phyloP scores from a whole-genome alignment of 2,329 filamentous ascomycete genomes.

The Lachnellula willkommii region DNA sequence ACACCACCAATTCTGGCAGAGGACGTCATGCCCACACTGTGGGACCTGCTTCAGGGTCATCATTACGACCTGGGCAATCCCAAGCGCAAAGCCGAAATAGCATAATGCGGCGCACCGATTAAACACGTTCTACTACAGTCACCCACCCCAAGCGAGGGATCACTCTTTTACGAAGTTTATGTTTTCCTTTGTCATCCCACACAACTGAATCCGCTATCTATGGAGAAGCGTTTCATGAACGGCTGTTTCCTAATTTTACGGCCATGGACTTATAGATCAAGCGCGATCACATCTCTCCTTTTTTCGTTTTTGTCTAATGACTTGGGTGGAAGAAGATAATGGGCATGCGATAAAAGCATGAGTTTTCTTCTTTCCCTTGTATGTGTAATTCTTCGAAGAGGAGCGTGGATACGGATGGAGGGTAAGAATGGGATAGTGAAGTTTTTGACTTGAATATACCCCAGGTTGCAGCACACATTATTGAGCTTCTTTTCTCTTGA shows the following conservation, averaged over 20 bases:
- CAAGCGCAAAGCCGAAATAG: slow-evolving; percentile 16
- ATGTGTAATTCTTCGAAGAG: background rate
- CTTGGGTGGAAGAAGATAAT: background rate
- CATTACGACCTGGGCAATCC: background rate
- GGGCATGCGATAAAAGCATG: background rate
- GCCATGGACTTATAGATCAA: background rate
- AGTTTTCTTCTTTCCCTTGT: background rate
- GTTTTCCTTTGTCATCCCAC: slow-evolving; percentile 14
- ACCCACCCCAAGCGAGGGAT: slow-evolving; percentile 7
- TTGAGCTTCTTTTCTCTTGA: background rate
- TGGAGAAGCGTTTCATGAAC: background rate
- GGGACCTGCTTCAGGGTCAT: background rate
- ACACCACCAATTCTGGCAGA: slow-evolving; percentile 42
- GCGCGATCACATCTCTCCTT: background rate
- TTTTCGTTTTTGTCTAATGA: background rate
- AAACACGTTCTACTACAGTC: background rate
- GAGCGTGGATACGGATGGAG: background rate
- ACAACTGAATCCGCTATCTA: too few species aligned
- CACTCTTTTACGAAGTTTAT: slow-evolving; percentile 19
- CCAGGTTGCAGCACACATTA: background rate
- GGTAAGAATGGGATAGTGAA: background rate
- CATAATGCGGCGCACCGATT: slow-evolving; percentile 21
- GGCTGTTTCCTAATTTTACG: background rate
- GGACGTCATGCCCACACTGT: slow-evolving; percentile 33
- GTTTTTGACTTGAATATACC: background rate